phyloP scores from a whole-genome alignment of 2,329 filamentous ascomycete genomes.

The Hymenoscyphus fraxineus region DNA sequence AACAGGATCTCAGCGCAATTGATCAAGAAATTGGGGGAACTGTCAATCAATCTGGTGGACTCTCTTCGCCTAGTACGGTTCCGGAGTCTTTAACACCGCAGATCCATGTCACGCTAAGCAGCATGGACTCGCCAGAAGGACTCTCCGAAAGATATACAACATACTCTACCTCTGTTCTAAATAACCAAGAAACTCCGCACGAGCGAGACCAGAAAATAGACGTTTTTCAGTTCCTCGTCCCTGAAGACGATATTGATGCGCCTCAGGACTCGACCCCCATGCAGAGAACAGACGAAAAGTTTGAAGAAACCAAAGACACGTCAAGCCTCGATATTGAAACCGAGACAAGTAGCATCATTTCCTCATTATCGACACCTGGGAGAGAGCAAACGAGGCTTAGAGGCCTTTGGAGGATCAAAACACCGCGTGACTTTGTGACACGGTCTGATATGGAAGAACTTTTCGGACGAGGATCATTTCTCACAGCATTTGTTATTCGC shows the following conservation, averaged over 20 bases:
- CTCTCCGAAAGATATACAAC: background rate
- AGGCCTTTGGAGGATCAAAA: background rate
- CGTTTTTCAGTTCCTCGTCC: background rate
- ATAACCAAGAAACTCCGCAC: background rate
- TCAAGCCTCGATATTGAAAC: background rate
- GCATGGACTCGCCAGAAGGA: background rate
- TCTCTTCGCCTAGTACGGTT: background rate
- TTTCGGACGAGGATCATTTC: background rate
- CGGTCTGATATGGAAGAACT: background rate
- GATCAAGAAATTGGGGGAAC: no score
- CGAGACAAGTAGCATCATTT: background rate
- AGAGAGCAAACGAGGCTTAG: background rate
- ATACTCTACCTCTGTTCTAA: background rate
- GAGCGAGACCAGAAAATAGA: background rate
- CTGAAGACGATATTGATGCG: background rate
- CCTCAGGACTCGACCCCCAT: background rate
- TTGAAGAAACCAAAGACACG: background rate
- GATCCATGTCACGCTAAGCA: background rate
- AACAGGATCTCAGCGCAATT: background rate
- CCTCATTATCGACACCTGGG: background rate
- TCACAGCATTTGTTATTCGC: conserved; percentile 6
- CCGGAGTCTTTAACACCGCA: background rate
- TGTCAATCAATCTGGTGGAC: no score
- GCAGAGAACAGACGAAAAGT: background rate
- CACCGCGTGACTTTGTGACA: background rate